Percentiles rank a stretch among this genome's conserved stretches.
phyloP scores from a whole-genome alignment of 2,329 filamentous ascomycete genomes.

The Apiospora saccharicola region DNA sequence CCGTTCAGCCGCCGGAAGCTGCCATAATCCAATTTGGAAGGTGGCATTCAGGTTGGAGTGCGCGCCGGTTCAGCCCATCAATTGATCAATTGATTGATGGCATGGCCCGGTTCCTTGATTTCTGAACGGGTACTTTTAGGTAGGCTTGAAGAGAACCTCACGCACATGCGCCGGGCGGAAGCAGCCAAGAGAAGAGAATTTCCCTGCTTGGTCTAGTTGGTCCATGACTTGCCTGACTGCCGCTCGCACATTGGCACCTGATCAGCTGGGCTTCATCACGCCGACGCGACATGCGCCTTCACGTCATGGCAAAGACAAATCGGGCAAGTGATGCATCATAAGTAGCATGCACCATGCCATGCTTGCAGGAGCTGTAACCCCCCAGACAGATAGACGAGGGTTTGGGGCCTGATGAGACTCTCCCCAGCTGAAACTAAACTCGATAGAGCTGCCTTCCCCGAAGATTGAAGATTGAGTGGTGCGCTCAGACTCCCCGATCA shows the following conservation, averaged over 20 bases:
- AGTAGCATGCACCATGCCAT: background rate
- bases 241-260: background rate
- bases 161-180: background rate
- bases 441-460: slow-evolving; percentile 8
- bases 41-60: background rate
- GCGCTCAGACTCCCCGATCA: background rate
- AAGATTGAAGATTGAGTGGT: background rate
- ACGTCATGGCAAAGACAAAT: slow-evolving; percentile 5
- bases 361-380: slow-evolving; percentile 6
- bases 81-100: background rate
- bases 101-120: background rate
- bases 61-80: background rate
- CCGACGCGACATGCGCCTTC: background rate
- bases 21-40: background rate
- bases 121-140: too few species aligned
- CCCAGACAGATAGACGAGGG: background rate
- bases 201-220: background rate
- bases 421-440: slow-evolving; percentile 14
- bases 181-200: background rate
- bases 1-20: slow-evolving; percentile 15
- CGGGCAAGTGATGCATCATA: background rate
- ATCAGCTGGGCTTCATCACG: background rate
- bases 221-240: background rate
- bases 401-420: background rate
- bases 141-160: background rate